Evolutionary conservation across 1,284 basidiomycete genomes (phyloP).

Genomic region (Waitea zeae): DNA sequence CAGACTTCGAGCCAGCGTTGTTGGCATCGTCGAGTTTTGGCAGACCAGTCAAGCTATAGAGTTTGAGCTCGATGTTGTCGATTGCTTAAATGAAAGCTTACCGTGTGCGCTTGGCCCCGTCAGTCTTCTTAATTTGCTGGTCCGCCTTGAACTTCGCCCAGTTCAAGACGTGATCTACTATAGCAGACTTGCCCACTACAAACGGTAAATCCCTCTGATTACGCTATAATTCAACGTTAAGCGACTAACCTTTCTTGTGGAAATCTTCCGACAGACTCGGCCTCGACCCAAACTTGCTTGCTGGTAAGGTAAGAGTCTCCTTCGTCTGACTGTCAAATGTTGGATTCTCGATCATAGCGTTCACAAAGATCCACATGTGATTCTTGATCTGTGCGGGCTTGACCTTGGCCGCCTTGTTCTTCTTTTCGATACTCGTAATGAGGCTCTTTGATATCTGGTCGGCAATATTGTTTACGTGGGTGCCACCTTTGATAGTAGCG

Average conservation of each 20-base stretch:
- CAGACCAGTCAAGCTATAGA: conserved; percentile 72
- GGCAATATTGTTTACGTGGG: conserved; percentile 79
- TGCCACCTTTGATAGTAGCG: conserved; percentile 92
- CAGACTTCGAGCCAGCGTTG: conserved; percentile 82
- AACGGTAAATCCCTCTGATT: too few relatives aligned
- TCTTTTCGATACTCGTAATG: conserved; percentile 76
- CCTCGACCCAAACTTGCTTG: conserved; percentile 85
- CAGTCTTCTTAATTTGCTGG: conserved; percentile 90
- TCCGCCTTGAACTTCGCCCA: conserved; percentile 98
- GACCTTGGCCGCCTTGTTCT: conserved; percentile 89
- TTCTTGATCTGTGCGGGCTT: conserved; percentile 92
- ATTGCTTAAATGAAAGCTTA: conserved; percentile 14
- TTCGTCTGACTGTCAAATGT: conserved; percentile 99
- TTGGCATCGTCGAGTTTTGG: conserved; percentile 95
- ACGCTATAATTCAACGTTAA: too few relatives aligned
- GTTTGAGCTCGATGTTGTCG: conserved; percentile 2
- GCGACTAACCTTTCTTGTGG: conserved; percentile 73
- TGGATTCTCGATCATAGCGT: conserved; percentile 93
- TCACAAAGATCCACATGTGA: conserved; percentile 98
- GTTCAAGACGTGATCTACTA: conserved; percentile 85
- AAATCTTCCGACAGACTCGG: conserved; percentile 81
- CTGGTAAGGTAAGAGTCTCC: conserved; percentile 82
- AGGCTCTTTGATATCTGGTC: conserved; percentile 83
- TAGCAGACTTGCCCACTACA: conserved; percentile 76
- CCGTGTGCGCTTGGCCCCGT: conserved; percentile 87